Percentiles rank a stretch among this genome's conserved stretches.
Evolutionary conservation across 352 stramenopile genomes (phyloP).

Genomic region (Halophytophthora polymorphica): DNA sequence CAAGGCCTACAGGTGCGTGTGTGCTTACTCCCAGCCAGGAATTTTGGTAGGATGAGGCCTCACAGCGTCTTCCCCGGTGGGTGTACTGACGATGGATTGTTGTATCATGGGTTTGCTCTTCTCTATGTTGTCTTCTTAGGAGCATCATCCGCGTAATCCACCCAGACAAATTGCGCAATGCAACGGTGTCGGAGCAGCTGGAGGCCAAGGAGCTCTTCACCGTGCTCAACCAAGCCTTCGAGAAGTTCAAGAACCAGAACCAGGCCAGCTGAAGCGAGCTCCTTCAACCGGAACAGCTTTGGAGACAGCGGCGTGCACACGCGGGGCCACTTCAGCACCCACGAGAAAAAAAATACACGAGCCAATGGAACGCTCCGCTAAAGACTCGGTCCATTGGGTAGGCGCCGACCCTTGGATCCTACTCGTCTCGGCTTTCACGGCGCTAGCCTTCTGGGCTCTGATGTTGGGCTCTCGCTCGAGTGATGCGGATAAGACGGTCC

Average conservation of each 20-base stretch:
- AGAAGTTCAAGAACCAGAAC: constrained; percentile 70
- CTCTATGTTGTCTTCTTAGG: constrained; percentile 25
- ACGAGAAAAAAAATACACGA: constrained; percentile 11
- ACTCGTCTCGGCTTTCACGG: no score
- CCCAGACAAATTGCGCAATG: constrained; percentile 80
- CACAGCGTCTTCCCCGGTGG: neutral
- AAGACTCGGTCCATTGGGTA: no score
- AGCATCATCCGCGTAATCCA: constrained; percentile 88
- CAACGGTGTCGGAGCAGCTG: constrained; percentile 72
- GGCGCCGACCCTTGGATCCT: no score
- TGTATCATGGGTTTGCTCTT: neutral
- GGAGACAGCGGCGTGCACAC: neutral
- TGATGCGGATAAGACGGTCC: constrained; percentile 46
- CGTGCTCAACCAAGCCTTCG: constrained; percentile 85
- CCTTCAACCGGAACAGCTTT: neutral
- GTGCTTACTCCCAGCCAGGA: no score
- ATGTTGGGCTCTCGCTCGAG: constrained; percentile 21
- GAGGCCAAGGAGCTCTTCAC: constrained; percentile 87
- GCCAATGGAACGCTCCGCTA: neutral
- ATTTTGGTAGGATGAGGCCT: no score
- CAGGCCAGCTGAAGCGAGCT: constrained; percentile 13
- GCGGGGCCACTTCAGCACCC: constrained; percentile 1
- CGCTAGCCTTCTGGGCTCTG: constrained; percentile 9
- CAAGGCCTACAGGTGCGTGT: constrained; percentile 73
- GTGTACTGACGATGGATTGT: neutral